Evolutionary conservation across 352 stramenopile species (phyloP).

Genomic region (Phytophthora melonis): DNA sequence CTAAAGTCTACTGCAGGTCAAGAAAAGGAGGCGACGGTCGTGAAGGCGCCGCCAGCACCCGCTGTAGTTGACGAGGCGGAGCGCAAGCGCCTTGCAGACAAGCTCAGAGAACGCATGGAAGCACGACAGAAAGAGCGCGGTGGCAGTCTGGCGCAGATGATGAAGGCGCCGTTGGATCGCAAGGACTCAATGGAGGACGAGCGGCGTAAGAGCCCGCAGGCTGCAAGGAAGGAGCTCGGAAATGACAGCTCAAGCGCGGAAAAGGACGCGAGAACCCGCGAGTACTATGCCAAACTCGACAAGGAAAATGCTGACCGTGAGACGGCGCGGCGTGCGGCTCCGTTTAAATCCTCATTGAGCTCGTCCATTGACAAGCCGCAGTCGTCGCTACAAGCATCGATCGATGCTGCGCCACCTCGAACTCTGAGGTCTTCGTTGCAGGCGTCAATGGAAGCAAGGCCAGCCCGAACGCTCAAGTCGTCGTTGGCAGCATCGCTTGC

Average conservation of each 20-base stretch:
- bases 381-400: conserved; percentile 31
- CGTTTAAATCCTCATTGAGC: conserved; percentile 65
- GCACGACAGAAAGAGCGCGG: conserved; percentile 47
- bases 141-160: conserved; percentile 49
- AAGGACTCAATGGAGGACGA: conserved; percentile 33
- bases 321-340: conserved; percentile 40
- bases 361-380: conserved; percentile 44
- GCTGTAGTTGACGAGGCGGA: conserved; percentile 43
- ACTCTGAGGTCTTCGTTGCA: conserved; percentile 27
- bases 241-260: conserved; percentile 33
- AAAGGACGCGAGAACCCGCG: conserved; percentile 57
- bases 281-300: conserved; percentile 69
- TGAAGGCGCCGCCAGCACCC: conserved; percentile 12
- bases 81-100: conserved; percentile 46
- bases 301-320: conserved; percentile 62
- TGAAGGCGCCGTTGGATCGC: conserved; percentile 35
- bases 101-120: conserved; percentile 54
- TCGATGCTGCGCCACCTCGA: conserved; percentile 20
- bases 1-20: conserved; percentile 22
- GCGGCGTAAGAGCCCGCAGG: conserved; percentile 13
- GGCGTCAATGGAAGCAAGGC: conserved; percentile 21
- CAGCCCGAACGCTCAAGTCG: conserved; percentile 33
- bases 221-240: conserved; percentile 27
- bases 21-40: conserved; percentile 27
- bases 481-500: conserved; percentile 25